These are phyloP conservation scores for Ceratocystis eucalypticola DNA, from an alignment of 2,329 filamentous ascomycete genomes.

Conservation along the genomic window DNA sequence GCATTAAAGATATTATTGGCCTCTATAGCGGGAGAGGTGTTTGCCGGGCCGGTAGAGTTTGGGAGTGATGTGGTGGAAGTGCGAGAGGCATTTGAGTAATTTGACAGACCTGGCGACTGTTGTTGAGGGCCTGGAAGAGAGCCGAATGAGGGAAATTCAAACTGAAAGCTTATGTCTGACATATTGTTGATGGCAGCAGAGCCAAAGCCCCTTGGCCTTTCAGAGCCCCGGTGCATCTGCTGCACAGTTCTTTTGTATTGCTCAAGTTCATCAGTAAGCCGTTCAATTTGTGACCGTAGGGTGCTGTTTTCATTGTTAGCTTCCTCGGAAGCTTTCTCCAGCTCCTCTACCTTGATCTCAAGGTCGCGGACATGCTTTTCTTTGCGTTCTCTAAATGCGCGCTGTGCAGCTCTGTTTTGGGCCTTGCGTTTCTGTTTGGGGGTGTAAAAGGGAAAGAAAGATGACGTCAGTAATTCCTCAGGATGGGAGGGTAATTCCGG, in stretches of 20 bases:
- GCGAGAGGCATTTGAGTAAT: slow-evolving; percentile 1
- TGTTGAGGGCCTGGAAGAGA: slow-evolving; percentile 42
- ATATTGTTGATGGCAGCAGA: slow-evolving; percentile 42
- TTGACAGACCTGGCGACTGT: slow-evolving; percentile 13
- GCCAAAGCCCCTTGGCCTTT: slow-evolving; percentile 29
- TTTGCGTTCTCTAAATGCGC: slow-evolving; percentile 88
- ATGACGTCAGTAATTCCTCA: slow-evolving; percentile 1
- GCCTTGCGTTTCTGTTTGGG: slow-evolving; percentile 74
- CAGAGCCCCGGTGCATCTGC: slow-evolving; percentile 32
- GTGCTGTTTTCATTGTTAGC: slow-evolving; percentile 75
- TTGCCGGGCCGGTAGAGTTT: slow-evolving; percentile 20
- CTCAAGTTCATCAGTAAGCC: slow-evolving; percentile 67
- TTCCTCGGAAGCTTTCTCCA: slow-evolving; percentile 70
- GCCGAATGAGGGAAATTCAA: slow-evolving; percentile 93
- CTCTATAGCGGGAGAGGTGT: neutral
- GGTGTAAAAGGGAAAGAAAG: neutral
- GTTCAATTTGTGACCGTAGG: slow-evolving; percentile 76
- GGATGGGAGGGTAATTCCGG: neutral
- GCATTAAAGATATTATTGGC: slow-evolving; percentile 1
- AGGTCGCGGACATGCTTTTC: slow-evolving; percentile 80
- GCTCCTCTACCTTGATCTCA: slow-evolving; percentile 61
- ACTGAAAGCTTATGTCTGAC: slow-evolving; percentile 72
- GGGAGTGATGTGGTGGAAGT: slow-evolving; percentile 5
- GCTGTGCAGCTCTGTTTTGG: slow-evolving; percentile 82
- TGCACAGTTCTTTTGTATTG: slow-evolving; percentile 84